phyloP scores from a whole-genome alignment of 164 flowering plant species.

The Stephania yunnanensis region DNA sequence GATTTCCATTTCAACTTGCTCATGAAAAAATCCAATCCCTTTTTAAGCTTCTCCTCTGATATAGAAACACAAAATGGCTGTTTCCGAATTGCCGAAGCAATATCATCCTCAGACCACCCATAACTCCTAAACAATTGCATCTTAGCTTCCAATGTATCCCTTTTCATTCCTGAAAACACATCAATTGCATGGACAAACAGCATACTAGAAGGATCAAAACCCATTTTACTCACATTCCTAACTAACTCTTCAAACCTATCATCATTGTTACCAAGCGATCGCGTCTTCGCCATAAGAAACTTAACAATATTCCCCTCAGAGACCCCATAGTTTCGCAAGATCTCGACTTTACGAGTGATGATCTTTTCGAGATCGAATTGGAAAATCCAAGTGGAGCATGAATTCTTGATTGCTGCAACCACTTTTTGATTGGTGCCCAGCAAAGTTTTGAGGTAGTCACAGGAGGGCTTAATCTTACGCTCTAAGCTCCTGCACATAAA shows the following conservation, averaged over 20 bases:
- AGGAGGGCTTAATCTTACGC: constrained; percentile 19
- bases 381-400: not conserved
- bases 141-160: not conserved
- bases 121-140: not conserved
- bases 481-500: constrained; percentile 22
- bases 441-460: constrained; percentile 15
- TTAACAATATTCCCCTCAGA: constrained; percentile 4
- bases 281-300: not conserved
- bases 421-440: constrained; percentile 15
- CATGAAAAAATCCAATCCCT: constrained; percentile 6
- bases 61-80: not conserved
- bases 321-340: constrained; percentile 21
- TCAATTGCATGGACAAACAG: constrained; percentile 2
- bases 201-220: constrained; percentile 2
- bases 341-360: constrained; percentile 9
- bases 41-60: constrained; percentile 5
- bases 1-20: constrained; percentile 6
- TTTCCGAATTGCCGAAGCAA: not conserved
- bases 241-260: constrained; percentile 10
- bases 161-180: not conserved
- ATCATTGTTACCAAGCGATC: not conserved
- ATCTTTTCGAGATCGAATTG: not conserved
- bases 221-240: constrained; percentile 1
- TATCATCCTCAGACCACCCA: constrained; percentile 4
- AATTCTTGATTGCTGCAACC: not conserved